A percentile compares a stretch with the other conserved stretches of the same genome.
Evolutionary conservation across 768 basidiomycete genomes (phyloP).

Genomic region (Tephrocybe sp.): DNA sequence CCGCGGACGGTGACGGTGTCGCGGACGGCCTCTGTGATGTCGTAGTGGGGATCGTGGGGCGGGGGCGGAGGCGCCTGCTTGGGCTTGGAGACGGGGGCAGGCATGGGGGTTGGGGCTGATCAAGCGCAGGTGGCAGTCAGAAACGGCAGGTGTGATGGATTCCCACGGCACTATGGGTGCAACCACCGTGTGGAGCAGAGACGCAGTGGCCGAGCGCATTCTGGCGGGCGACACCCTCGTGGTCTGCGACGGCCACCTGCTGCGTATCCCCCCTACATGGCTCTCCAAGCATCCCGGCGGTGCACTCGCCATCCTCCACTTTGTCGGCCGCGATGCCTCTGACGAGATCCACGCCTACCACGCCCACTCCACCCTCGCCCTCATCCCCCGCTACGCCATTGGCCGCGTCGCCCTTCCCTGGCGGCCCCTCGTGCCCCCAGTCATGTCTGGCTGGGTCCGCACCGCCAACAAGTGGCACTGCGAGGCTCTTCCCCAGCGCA

Average conservation of each 20-base stretch:
- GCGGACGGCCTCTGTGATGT: slow-evolving; percentile 63
- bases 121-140: slow-evolving; percentile 34
- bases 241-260: slow-evolving; percentile 64
- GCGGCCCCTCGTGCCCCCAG: slow-evolving; percentile 82
- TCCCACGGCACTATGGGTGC: slow-evolving; percentile 37
- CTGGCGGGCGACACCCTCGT: slow-evolving; percentile 75
- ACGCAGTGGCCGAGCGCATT: slow-evolving; percentile 67
- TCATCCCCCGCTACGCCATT: slow-evolving; percentile 64
- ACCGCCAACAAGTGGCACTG: slow-evolving; percentile 52
- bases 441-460: slow-evolving; percentile 82
- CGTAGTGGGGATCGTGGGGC: slow-evolving; percentile 33
- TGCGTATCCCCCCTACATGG: slow-evolving; percentile 73
- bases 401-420: slow-evolving; percentile 70
- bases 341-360: slow-evolving; percentile 97
- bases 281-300: slow-evolving; percentile 91
- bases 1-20: slow-evolving; percentile 64
- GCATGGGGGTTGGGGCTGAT: slow-evolving; percentile 33
- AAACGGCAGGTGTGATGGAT: slow-evolving; percentile 29
- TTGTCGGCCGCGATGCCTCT: slow-evolving; percentile 91
- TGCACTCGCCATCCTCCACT: slow-evolving; percentile 85
- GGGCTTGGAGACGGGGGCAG: slow-evolving; percentile 26
- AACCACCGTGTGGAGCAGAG: slow-evolving; percentile 32
- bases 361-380: slow-evolving; percentile 50
- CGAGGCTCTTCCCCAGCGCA: slow-evolving; percentile 52
- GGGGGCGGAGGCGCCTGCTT: slow-evolving; percentile 17